Evolutionary conservation across 1,139 yeast species (phyloP).

Genomic region (Zygosaccharomyces pseudobailii): DNA sequence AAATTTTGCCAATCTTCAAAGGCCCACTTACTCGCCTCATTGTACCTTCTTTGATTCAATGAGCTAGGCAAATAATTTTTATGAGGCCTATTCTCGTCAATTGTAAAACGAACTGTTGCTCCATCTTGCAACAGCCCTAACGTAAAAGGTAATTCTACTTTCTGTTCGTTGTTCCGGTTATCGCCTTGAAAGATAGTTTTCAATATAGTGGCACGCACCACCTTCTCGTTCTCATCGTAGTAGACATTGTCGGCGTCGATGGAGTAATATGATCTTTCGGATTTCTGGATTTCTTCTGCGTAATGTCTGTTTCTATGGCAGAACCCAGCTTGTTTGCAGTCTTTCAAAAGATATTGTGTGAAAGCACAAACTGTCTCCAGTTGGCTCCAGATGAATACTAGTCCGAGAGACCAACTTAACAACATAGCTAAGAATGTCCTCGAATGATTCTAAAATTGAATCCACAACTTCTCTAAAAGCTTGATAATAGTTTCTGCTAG

Average conservation of each 20-base stretch:
- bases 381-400: constrained; percentile 4
- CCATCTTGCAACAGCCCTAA: constrained; percentile 51
- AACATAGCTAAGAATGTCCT: background rate
- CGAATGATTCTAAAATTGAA: no score
- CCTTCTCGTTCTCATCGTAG: constrained; percentile 24
- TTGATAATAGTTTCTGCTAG: no score
- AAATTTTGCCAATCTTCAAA: constrained; percentile 34
- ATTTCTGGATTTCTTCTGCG: constrained; percentile 45
- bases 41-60: constrained; percentile 46
- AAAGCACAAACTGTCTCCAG: constrained; percentile 16
- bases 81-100: constrained; percentile 54
- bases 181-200: constrained; percentile 21
- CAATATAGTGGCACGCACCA: constrained; percentile 22
- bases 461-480: no score
- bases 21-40: constrained; percentile 59
- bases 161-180: constrained; percentile 14
- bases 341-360: constrained; percentile 53
- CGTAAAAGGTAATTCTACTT: constrained; percentile 49
- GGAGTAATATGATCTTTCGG: constrained; percentile 47
- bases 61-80: constrained; percentile 33
- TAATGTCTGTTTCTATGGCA: constrained; percentile 76
- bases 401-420: background rate
- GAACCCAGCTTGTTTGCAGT: constrained; percentile 79
- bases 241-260: constrained; percentile 44
- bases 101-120: constrained; percentile 48